Conservation (phyloP, 768 basidiomycete species). For the Guyanaporus albipodus region DNA sequence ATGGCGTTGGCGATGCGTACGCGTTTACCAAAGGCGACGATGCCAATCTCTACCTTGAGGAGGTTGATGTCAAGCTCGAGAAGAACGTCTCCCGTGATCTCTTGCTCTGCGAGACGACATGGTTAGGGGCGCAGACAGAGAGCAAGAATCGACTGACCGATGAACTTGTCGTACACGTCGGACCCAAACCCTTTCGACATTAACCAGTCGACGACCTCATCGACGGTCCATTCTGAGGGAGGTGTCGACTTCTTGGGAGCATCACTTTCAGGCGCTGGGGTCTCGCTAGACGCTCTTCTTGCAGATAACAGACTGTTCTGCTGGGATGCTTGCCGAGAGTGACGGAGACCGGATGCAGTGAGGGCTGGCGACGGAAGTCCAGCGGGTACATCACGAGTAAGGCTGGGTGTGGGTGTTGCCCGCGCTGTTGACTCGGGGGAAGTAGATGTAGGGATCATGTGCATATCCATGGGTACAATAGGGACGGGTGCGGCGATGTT, state of each 20-base stretch:
- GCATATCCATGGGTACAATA: slow-evolving; percentile 13
- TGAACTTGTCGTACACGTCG: slow-evolving; percentile 79
- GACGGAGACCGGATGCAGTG: slow-evolving; percentile 21
- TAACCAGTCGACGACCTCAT: slow-evolving; percentile 89
- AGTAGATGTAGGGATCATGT: slow-evolving; percentile 19
- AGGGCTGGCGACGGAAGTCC: slow-evolving; percentile 31
- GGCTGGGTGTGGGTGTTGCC: slow-evolving; percentile 22
- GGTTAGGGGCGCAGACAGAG: slow-evolving; percentile 1
- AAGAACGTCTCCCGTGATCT: slow-evolving; percentile 96
- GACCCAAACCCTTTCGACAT: slow-evolving; percentile 80
- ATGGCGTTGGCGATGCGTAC: slow-evolving; percentile 92
- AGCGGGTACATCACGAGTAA: slow-evolving; percentile 26
- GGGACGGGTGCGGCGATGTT: slow-evolving; percentile 24
- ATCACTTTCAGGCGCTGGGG: slow-evolving; percentile 17
- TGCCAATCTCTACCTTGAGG: slow-evolving; percentile 91
- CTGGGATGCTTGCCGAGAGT: slow-evolving; percentile 36
- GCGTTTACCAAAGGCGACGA: slow-evolving; percentile 91
- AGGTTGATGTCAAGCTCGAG: slow-evolving; percentile 90
- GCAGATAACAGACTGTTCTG: slow-evolving; percentile 38
- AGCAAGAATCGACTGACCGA: slow-evolving; percentile 48
- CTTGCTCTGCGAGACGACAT: slow-evolving; percentile 67
- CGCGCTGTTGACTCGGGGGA: slow-evolving; percentile 23
- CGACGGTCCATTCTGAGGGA: slow-evolving; percentile 79
- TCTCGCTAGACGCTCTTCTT: slow-evolving; percentile 21
- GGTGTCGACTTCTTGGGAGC: slow-evolving; percentile 35